Conservation (phyloP, 768 basidiomycete genomes). For the Trametes punicea region DNA sequence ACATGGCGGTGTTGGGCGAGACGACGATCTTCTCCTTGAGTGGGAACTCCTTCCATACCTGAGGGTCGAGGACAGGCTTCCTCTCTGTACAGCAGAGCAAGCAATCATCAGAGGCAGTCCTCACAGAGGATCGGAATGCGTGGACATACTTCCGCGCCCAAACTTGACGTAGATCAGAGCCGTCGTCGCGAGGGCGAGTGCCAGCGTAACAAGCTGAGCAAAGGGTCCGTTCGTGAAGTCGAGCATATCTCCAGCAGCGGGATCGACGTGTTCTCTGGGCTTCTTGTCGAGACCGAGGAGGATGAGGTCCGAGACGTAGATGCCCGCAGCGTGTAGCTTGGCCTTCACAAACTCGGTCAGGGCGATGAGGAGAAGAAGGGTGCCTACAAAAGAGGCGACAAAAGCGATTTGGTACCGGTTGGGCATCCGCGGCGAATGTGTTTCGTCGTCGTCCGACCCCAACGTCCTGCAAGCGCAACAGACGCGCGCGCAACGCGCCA, state of each 20-base stretch:
- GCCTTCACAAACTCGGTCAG: constrained; percentile 39
- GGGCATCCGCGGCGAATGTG: constrained; percentile 38
- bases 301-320: constrained; percentile 56
- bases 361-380: constrained; percentile 47
- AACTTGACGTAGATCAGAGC: constrained; percentile 55
- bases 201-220: constrained; percentile 49
- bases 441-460: constrained; percentile 4
- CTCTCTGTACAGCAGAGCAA: constrained; percentile 41
- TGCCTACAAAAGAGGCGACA: constrained; percentile 46
- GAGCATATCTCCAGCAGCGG: not conserved
- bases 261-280: constrained; percentile 4
- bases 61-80: constrained; percentile 70
- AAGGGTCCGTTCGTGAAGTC: constrained; percentile 30
- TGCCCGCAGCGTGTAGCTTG: constrained; percentile 51
- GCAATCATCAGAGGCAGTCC: constrained; percentile 3
- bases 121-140: not conserved
- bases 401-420: constrained; percentile 57
- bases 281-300: constrained; percentile 54
- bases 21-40: constrained; percentile 77
- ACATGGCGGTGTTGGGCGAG: constrained; percentile 97
- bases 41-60: constrained; percentile 78
- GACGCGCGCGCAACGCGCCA: not conserved
- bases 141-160: constrained; percentile 13
- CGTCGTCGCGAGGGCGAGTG: constrained; percentile 46
- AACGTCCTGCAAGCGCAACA: not conserved